Base-by-base conservation (phyloP, 2,329 filamentous ascomycete genomes). In the Pseudocercospora eumusae region DNA sequence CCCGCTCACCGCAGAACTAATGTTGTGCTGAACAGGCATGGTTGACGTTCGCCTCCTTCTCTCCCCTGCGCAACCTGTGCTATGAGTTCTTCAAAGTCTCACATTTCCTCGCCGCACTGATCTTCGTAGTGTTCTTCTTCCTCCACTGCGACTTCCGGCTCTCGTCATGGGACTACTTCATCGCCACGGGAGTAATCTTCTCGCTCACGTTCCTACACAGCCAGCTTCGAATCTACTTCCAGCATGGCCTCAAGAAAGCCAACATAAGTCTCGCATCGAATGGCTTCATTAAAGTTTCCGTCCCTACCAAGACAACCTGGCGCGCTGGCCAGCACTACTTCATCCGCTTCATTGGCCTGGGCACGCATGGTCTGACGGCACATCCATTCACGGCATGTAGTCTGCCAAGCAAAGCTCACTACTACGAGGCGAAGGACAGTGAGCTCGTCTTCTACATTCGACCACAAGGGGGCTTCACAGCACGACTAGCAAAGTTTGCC, bases 31-130 rank as follows among this genome's bases (percentile, higher is more conserved):
- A 31, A 52, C 83, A 86, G 67, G 76, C 82, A 0, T 86, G 80
- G 73, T 74, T 86, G 27, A 86, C 83, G 1, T 76, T 86, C 57
- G 79, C 82, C 68, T 86, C 84, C 0, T 71, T 83, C 28, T 77
- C 78, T 15, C 76, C 73, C 18, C 78, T 86, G 47, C 84, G 84
- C 4, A 81, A 82, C 57, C 77, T 80, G 0, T 82, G 75, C 65
- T 87, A 87, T 69, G 85, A 88, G 65, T 83, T 85, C 68, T 87
- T 87, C 80, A 87, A 87, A 66, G 77, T 77, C 3, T 80, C 82
- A 0, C 85, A 87, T 67, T 79, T 82, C 62, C 60, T 83, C 20
- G 79, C 80, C 3, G 84, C 81, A 0, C 64, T 83, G 3, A 66
- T 85, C 1, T 87, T 87, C 66, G 74, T 86, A 18, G 55, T 86